Base-by-base conservation (phyloP, 164 flowering plant species). In the Vitis amurensis region DNA sequence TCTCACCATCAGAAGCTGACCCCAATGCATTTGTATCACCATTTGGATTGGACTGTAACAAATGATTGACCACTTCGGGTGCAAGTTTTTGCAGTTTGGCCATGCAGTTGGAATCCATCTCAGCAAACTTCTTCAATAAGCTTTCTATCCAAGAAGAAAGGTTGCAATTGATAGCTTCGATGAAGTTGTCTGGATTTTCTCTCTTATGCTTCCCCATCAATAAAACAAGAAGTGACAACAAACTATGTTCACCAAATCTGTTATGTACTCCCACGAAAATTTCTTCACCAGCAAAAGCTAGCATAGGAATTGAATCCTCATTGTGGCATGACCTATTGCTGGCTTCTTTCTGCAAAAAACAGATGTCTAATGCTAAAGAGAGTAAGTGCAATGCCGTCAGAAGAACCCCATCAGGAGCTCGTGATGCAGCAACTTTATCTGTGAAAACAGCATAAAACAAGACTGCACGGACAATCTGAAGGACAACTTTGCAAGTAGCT, bases 361-460 rank as follows among this genome's bases (percentile, higher is more conserved):
- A 89, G 58, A 93, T 84, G 68, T 93, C 97, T 64, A 96, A 75
- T 49, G 89, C 86, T 55, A 96, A 79, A 2, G 98, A 84, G 49
- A 96, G 90, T 31, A 96, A 83, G 78, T 96, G 99, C 84, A 96
- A 73, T 57, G 97, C 92, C 59, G 86, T 71, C 55, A 96, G 61
- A 61, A 93, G 88, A 68, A 91, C 94, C 61, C 78, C 86, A 78
- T 92, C 95, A n/a, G 99, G 97, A 64, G 99, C 91, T 52, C 97
- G 98, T 27, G 99, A 83, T 62, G 74, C 70, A 55, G 82, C 71
- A 9, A 67, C 64, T 58, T 82, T 81, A 69, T 83, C 85, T n/a
- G 86, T 53, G 66, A 79, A 80, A 75, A 84, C 87, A 63, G 93
- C 91, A 86, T 91, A 92, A 74, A 73, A 89, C 19, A 96, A 73